A percentile compares a stretch with the other conserved stretches of the same genome.
Evolutionary conservation across 2,329 filamentous ascomycete genomes (phyloP).

Genomic region (Helminthosporium solani): DNA sequence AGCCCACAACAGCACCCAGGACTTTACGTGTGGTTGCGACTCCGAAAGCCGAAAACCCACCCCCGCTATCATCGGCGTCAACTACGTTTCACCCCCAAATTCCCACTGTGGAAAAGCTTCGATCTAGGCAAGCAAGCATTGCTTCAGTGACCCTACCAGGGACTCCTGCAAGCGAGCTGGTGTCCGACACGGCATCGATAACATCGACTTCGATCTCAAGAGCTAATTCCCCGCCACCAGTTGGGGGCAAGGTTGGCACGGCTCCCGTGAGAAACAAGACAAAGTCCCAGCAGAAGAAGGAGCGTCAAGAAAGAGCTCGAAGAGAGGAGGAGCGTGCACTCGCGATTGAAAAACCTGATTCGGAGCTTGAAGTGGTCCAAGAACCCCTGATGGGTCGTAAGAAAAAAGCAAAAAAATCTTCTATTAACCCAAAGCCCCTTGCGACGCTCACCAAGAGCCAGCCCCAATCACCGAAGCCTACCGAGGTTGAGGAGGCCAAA

Average conservation of each 20-base stretch:
- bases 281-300: constrained; percentile 77
- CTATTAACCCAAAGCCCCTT: constrained; percentile 27
- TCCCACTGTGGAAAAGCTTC: constrained; percentile 43
- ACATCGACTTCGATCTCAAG: constrained; percentile 72
- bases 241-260: constrained; percentile 64
- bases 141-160: constrained; percentile 65
- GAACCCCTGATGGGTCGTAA: constrained; percentile 77
- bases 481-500: constrained; percentile 30
- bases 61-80: constrained; percentile 39
- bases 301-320: constrained; percentile 62
- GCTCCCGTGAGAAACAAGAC: constrained; percentile 69
- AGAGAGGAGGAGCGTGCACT: constrained; percentile 59
- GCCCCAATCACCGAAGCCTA: constrained; percentile 32
- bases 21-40: constrained; percentile 70
- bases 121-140: constrained; percentile 55
- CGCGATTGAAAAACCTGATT: constrained; percentile 43
- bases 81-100: constrained; percentile 33
- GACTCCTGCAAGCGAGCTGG: constrained; percentile 70
- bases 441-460: constrained; percentile 26
- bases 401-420: constrained; percentile 76
- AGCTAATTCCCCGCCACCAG: constrained; percentile 65
- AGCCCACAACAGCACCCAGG: constrained; percentile 52
- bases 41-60: constrained; percentile 61
- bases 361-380: constrained; percentile 54
- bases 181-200: constrained; percentile 76